phyloP scores from a whole-genome alignment of 2,329 filamentous ascomycete genomes.

The Arthrinium puccinioides region DNA sequence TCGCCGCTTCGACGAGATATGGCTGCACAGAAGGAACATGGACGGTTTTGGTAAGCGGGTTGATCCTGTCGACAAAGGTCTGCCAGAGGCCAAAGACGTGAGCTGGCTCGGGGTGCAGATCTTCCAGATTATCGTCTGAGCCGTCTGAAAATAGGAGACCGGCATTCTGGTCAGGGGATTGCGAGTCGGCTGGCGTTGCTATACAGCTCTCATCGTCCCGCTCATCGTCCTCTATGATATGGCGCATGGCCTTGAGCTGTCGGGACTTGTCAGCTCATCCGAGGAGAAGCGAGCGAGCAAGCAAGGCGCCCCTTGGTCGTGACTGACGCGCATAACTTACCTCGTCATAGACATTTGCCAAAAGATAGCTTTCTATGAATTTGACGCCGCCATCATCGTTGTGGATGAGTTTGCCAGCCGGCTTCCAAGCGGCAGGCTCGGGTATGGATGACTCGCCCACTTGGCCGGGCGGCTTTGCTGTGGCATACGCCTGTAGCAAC shows the following conservation, averaged over 20 bases:
- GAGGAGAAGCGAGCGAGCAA: too few species aligned
- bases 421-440: too few species aligned
- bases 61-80: constrained; percentile 65
- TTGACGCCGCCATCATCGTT: constrained; percentile 44
- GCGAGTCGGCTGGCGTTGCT: constrained; percentile 32
- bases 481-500: constrained; percentile 49
- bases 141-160: constrained; percentile 41
- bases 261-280: not conserved
- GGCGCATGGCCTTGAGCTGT: constrained; percentile 50
- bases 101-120: constrained; percentile 56
- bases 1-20: constrained; percentile 55
- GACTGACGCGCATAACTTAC: constrained; percentile 27
- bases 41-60: constrained; percentile 50
- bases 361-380: constrained; percentile 51
- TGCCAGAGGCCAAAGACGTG: constrained; percentile 70
- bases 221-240: constrained; percentile 49
- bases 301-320: constrained; percentile 11
- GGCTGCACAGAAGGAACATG: constrained; percentile 65
- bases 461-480: constrained; percentile 18
- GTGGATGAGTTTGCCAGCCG: constrained; percentile 45
- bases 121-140: constrained; percentile 30
- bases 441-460: constrained; percentile 24
- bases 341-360: constrained; percentile 48
- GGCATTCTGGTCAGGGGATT: constrained; percentile 44
- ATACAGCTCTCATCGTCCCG: constrained; percentile 33